Conservation (phyloP, 2,329 filamentous ascomycete genomes). For the Talaromyces sp. region DNA sequence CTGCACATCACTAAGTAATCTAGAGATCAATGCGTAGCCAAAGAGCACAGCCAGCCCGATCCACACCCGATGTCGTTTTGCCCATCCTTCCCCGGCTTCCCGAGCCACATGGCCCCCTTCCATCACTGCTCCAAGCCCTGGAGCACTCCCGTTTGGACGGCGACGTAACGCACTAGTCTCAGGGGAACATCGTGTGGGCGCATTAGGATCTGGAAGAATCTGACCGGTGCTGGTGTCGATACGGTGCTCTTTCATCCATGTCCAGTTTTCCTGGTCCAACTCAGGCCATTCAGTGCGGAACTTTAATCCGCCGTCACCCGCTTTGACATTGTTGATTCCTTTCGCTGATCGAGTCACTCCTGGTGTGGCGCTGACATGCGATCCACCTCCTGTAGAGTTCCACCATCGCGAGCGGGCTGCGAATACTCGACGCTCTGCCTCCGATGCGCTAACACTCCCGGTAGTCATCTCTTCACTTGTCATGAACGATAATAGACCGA, state of each 20-base stretch:
- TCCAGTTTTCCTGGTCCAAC: slow-evolving; percentile 83
- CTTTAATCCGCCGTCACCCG: slow-evolving; percentile 88
- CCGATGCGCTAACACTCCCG: slow-evolving; percentile 76
- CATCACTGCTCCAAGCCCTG: slow-evolving; percentile 66
- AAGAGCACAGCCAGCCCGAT: slow-evolving; percentile 72
- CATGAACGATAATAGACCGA: slow-evolving; percentile 95
- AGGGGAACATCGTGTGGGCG: slow-evolving; percentile 61
- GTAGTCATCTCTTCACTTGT: slow-evolving; percentile 99
- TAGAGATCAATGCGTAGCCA: slow-evolving; percentile 78
- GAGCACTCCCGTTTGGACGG: slow-evolving; percentile 61
- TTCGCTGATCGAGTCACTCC: slow-evolving; percentile 60
- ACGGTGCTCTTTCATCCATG: slow-evolving; percentile 82
- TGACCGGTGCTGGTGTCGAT: slow-evolving; percentile 78
- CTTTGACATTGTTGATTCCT: slow-evolving; percentile 78
- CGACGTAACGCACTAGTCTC: slow-evolving; percentile 65
- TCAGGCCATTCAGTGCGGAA: slow-evolving; percentile 91
- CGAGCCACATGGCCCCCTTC: slow-evolving; percentile 74
- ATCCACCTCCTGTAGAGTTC: slow-evolving; percentile 92
- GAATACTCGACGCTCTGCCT: slow-evolving; percentile 75
- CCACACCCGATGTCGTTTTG: slow-evolving; percentile 76
- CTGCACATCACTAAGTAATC: slow-evolving; percentile 65
- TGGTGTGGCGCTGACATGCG: slow-evolving; percentile 55
- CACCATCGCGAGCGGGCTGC: slow-evolving; percentile 86
- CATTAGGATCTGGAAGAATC: slow-evolving; percentile 57
- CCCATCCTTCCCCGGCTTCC: slow-evolving; percentile 80